Evolutionary conservation across 2,329 filamentous ascomycete species (phyloP), one percentile per base, ranked within the genome.

Genomic region (Tympanopsis confertula): DNA sequence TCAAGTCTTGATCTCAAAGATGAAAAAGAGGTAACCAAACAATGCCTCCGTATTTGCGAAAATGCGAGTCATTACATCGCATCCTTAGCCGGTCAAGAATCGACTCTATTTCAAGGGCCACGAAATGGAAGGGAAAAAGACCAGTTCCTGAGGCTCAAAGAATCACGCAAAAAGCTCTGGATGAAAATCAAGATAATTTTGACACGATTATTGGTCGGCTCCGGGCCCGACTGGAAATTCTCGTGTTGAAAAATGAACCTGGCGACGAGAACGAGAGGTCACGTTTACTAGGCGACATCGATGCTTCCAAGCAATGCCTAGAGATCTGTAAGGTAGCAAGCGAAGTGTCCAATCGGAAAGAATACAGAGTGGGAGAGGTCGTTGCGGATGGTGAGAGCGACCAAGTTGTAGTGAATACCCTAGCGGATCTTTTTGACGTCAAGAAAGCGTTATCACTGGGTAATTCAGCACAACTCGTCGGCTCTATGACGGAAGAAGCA

Each of bases 401-500:
- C 47, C 56, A 62, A 49, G 49, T 62, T 20, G 54, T 64, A 39
- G 50, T 64, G 39, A 62, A 51, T 40, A 62, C 58, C 42, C 44
- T 60, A 41, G 58, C 57, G 28, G 59, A 62, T 51, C 48, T 63
- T 37, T 63, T 65, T 39, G 50, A 62, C 42, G 47, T 63, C 37
- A 53, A 47, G 41, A 61, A 57, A 46, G 57, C 52, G 26, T 36
- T 46, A 38, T 54, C 58, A 4, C 56, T 45, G 41, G 48, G 42
- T 19, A 52, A 50, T 19, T 59, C 58, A 35, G 50, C 51, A 26
- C 54, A 61, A 39, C 41, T 59, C 35, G 45, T 62, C 40, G 56
- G 58, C 18, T 61, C 54, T 39, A 57, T 61, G 47, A 43, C 45
- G 17, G 48, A 50, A 32, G 53, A 50, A 37, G 39, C 42, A 42